Evolutionary conservation across 164 flowering plant genomes (phyloP).

Genomic region (Stephania yunnanensis): DNA sequence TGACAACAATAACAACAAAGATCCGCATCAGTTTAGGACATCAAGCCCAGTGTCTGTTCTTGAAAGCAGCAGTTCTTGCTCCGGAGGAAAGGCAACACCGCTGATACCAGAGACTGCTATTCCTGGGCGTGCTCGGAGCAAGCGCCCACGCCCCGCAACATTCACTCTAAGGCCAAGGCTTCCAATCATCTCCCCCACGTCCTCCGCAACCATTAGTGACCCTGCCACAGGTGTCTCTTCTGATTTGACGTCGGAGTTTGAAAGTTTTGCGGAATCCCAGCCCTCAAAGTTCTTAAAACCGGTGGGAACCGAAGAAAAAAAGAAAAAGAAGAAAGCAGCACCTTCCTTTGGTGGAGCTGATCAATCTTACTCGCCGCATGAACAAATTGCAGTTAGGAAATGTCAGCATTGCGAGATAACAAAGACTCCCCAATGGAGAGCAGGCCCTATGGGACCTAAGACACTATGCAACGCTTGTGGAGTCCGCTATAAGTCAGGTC

Average conservation of each 20-base stretch:
- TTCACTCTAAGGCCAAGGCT: slow-evolving; percentile 52
- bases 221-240: slow-evolving; percentile 13
- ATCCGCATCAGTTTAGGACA: slow-evolving; percentile 41
- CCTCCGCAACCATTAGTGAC: slow-evolving; percentile 27
- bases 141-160: slow-evolving; percentile 77
- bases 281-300: slow-evolving; percentile 31
- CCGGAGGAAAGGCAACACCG: slow-evolving; percentile 35
- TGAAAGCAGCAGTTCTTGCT: slow-evolving; percentile 75
- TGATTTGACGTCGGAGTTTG: slow-evolving; percentile 29
- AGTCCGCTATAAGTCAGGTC: slow-evolving; percentile 83
- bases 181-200: slow-evolving; percentile 41
- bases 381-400: slow-evolving; percentile 39
- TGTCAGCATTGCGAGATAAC: slow-evolving; percentile 92
- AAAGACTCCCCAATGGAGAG: slow-evolving; percentile 96
- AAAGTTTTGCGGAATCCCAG: slow-evolving; percentile 48
- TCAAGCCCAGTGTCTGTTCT: slow-evolving; percentile 85
- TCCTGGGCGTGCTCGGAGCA: slow-evolving; percentile 72
- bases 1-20: slow-evolving; percentile 26
- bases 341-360: slow-evolving; percentile 17
- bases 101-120: slow-evolving; percentile 32
- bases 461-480: slow-evolving; percentile 98
- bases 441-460: slow-evolving; percentile 94
- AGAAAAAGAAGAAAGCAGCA: slow-evolving; percentile 41
- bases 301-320: slow-evolving; percentile 33
- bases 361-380: slow-evolving; percentile 8